Evolutionary conservation across 164 flowering plant species (phyloP).

Genomic region (Sedum album): DNA sequence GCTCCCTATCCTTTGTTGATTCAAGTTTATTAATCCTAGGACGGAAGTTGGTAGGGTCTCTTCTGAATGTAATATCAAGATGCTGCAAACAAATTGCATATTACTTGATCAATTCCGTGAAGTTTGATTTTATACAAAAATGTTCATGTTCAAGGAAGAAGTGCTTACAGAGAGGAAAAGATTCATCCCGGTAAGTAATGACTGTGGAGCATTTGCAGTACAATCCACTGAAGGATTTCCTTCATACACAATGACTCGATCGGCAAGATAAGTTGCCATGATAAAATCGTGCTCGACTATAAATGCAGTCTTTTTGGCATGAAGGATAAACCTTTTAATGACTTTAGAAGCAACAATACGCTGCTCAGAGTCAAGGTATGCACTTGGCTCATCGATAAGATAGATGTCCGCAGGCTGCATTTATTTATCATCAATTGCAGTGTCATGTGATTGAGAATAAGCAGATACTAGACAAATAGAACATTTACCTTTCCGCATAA

Average conservation of each 20-base stretch:
- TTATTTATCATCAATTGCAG: not conserved
- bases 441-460: too few species aligned
- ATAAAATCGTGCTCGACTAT: slow-evolving; percentile 98
- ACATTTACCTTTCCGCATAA: slow-evolving; percentile 86
- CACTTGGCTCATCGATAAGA: slow-evolving; percentile 97
- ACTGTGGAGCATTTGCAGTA: slow-evolving; percentile 84
- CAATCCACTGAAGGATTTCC: slow-evolving; percentile 86
- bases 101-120: not conserved
- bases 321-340: slow-evolving; percentile 93
- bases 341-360: slow-evolving; percentile 98
- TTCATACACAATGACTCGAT: slow-evolving; percentile 88
- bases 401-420: slow-evolving; percentile 98
- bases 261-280: slow-evolving; percentile 98
- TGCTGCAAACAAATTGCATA: slow-evolving; percentile 41
- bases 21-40: slow-evolving; percentile 92
- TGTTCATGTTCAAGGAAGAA: not conserved
- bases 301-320: slow-evolving; percentile 97
- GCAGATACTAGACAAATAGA: not conserved
- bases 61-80: slow-evolving; percentile 81
- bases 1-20: slow-evolving; percentile 91
- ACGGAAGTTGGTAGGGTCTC: slow-evolving; percentile 86
- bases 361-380: slow-evolving; percentile 97
- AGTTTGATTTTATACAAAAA: not conserved
- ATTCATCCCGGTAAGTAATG: slow-evolving; percentile 95
- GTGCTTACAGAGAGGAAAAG: slow-evolving; percentile 88